These are phyloP conservation scores for Tympanopsis confertula DNA, from an alignment of 2,329 filamentous ascomycete genomes.

Conservation along the genomic window DNA sequence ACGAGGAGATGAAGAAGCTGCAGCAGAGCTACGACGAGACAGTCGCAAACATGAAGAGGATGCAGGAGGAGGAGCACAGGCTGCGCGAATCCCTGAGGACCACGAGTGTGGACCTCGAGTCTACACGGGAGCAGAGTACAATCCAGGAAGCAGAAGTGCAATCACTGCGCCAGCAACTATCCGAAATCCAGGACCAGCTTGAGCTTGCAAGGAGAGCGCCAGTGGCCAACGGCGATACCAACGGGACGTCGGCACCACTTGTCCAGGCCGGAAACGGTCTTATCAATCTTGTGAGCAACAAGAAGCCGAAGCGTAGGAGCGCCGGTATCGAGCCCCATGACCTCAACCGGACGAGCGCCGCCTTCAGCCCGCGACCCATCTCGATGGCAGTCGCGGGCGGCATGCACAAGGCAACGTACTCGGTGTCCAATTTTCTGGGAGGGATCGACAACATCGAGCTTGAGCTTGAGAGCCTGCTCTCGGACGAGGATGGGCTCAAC, in stretches of 20 bases:
- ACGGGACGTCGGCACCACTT: constrained; percentile 22
- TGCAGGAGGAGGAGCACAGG: constrained; percentile 86
- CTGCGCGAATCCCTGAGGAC: constrained; percentile 71
- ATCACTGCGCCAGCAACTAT: constrained; percentile 74
- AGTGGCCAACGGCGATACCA: constrained; percentile 52
- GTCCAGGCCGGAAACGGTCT: constrained; percentile 59
- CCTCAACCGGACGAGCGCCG: constrained; percentile 77
- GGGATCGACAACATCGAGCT: constrained; percentile 84
- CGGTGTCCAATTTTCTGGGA: constrained; percentile 67
- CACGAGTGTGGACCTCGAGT: constrained; percentile 72
- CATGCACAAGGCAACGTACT: constrained; percentile 58
- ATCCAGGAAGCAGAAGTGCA: constrained; percentile 76
- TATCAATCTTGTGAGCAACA: constrained; percentile 91
- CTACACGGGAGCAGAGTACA: constrained; percentile 61
- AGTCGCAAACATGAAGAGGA: constrained; percentile 75
- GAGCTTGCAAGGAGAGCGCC: constrained; percentile 71
- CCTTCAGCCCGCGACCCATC: constrained; percentile 88
- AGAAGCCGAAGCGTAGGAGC: constrained; percentile 91
- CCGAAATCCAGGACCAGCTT: constrained; percentile 83
- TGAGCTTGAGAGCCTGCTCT: constrained; percentile 84
- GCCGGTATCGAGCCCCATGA: constrained; percentile 78
- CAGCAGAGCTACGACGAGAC: constrained; percentile 86
- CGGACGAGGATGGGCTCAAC: constrained; percentile 90
- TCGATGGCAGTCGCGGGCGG: constrained; percentile 78
- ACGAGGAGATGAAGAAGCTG: constrained; percentile 88